phyloP scores from a whole-genome alignment of 2,329 filamentous ascomycete species.

The Fusarium globosum region DNA sequence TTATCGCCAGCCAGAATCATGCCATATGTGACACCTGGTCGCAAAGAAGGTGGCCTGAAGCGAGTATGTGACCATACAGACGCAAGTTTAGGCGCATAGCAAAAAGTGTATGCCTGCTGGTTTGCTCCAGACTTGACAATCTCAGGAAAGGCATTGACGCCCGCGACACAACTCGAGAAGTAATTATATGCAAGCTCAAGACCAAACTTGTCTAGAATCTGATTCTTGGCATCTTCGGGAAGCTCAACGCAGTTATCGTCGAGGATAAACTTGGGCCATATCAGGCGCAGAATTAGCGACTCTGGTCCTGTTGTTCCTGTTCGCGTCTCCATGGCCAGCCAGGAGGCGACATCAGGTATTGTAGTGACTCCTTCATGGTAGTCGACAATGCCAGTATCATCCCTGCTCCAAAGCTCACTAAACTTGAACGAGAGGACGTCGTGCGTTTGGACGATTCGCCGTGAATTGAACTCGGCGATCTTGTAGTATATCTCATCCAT shows the following conservation, averaged over 20 bases:
- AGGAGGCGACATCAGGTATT: constrained; percentile 23
- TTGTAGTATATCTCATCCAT: constrained; percentile 51
- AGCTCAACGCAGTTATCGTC: constrained; percentile 42
- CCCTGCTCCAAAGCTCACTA: constrained; percentile 46
- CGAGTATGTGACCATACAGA: constrained; percentile 50
- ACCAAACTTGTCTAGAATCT: constrained; percentile 45
- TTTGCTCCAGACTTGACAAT: background rate
- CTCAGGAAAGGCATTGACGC: constrained; percentile 45
- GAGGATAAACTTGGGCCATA: constrained; percentile 43
- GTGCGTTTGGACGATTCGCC: constrained; percentile 25
- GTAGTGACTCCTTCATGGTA: constrained; percentile 12
- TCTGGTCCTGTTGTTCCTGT: constrained; percentile 15
- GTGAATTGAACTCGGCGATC: constrained; percentile 42
- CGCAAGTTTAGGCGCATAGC: constrained; percentile 54
- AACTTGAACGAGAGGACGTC: constrained; percentile 40
- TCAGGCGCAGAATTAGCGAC: constrained; percentile 47
- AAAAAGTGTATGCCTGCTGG: constrained; percentile 47
- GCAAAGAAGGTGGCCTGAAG: constrained; percentile 13
- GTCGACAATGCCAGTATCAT: constrained; percentile 33
- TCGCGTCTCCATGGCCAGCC: constrained; percentile 40
- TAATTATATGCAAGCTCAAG: constrained; percentile 49
- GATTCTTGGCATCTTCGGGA: constrained; percentile 28
- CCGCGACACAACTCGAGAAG: constrained; percentile 50
- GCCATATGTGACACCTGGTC: constrained; percentile 42
- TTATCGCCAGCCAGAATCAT: constrained; percentile 48